Evolutionary conservation across 2,329 filamentous ascomycete genomes (phyloP).

Genomic region (Fusarium piperis): DNA sequence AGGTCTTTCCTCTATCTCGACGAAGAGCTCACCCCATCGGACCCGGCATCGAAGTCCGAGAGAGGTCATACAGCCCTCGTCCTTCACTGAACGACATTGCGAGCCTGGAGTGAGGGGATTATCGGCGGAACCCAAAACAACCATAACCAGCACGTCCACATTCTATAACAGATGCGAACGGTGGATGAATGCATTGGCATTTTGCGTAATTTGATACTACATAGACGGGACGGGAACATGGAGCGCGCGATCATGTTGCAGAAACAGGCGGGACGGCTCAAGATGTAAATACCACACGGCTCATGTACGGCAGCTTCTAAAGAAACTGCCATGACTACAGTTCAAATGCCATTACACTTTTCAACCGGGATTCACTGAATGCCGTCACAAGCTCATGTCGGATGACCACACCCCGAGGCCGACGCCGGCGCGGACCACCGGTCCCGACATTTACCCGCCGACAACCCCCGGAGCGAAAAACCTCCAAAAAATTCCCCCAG

Average conservation of each 20-base stretch:
- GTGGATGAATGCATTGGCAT: constrained; percentile 29
- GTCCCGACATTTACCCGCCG: constrained; percentile 51
- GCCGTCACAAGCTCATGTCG: constrained; percentile 15
- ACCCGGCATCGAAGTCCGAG: constrained; percentile 82
- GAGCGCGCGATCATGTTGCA: constrained; percentile 20
- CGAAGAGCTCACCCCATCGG: constrained; percentile 75
- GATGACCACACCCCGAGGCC: constrained; percentile 21
- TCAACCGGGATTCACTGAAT: not conserved
- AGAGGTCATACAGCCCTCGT: constrained; percentile 66
- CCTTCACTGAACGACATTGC: constrained; percentile 72
- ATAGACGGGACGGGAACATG: constrained; percentile 35
- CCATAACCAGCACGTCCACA: not conserved
- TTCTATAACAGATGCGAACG: not conserved
- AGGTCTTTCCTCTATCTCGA: constrained; percentile 69
- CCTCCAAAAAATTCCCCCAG: constrained; percentile 43
- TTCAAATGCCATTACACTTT: not conserved
- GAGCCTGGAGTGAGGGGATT: constrained; percentile 67
- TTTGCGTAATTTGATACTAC: constrained; percentile 38
- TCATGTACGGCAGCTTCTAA: not conserved
- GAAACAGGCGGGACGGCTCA: constrained; percentile 13
- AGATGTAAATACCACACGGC: constrained; percentile 37
- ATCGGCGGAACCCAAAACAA: not conserved
- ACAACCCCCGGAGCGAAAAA: constrained; percentile 11
- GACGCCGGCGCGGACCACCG: constrained; percentile 19
- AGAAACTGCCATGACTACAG: not conserved